Base-by-base conservation (phyloP, 1,284 basidiomycete genomes). In the Rhodotorula sp. region DNA sequence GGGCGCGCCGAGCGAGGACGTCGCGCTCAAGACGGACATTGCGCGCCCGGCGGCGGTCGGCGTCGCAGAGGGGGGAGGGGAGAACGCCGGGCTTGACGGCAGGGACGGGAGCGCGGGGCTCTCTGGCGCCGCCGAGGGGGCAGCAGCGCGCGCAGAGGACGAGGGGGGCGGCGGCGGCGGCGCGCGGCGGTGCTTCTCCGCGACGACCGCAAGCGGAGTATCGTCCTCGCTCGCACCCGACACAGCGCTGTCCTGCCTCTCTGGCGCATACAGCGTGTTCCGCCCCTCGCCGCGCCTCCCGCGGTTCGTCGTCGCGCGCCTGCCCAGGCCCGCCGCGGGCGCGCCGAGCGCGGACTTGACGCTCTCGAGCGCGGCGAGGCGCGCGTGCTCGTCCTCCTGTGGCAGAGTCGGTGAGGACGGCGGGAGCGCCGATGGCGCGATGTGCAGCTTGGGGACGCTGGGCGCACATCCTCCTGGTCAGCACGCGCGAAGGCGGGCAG, bases 291-390 rank as follows among this genome's bases (percentile, higher is more conserved):
- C 51, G 32, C 36, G 50, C 51, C 69, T 51, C 17, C 65, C 57
- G 22, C 62, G 41, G 55, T 32, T 34, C 13, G 67, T 54, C 39
- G 65, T 60, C 27, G 59, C 48, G 21, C 70, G 60, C 10, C 70
- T 57, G 9, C 44, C 46, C 53, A 72, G 36, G 32, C 55, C 55
- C 41, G 44, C 48, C 22, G 64, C 32, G 32, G 75, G 61, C 2
- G 61, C 55, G 9, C 65, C 66, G 57, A 69, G 61, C 12, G 84
- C 84, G 64, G 81, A 81, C 73, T 85, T 84, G 80, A 86, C 83
- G 59, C 82, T 82, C 41, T 81, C 81, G 32, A 86, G 78, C 0
- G 85, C 85, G 1, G 83, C 84, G 61, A 82, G 80, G 25, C 85
- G 82, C 55, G 82, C 82, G 46, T 80, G 80, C 22, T 84, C 82